These are phyloP conservation scores for Irpex sp. DNA, from an alignment of 1,284 basidiomycete genomes.

Conservation along the genomic window DNA sequence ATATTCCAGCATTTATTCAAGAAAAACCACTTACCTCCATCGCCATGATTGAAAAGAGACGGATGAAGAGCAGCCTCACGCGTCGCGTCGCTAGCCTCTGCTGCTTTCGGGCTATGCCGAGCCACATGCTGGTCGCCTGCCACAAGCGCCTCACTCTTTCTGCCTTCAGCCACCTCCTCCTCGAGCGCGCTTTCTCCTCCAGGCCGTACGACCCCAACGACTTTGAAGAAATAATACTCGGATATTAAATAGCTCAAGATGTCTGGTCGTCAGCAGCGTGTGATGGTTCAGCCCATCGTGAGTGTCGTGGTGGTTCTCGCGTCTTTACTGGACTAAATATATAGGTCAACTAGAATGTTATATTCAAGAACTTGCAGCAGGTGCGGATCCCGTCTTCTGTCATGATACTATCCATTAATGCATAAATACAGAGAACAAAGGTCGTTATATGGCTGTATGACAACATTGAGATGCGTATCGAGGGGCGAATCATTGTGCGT, in stretches of 20 bases:
- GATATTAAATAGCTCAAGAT: constrained; percentile 43
- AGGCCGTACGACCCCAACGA: constrained; percentile 1
- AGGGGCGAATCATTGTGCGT: constrained; percentile 94
- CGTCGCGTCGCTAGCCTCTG: constrained; percentile 22
- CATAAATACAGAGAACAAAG: constrained; percentile 60
- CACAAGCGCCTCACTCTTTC: constrained; percentile 4
- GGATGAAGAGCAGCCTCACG: constrained; percentile 21
- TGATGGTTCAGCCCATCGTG: constrained; percentile 98
- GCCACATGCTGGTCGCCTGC: constrained; percentile 3
- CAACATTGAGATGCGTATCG: constrained; percentile 94
- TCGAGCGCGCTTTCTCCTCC: constrained; percentile 12
- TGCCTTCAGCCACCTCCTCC: constrained; percentile 4
- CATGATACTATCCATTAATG: background rate
- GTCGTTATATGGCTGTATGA: constrained; percentile 97
- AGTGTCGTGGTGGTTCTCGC: constrained; percentile 26
- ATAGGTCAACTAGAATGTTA: constrained; percentile 73
- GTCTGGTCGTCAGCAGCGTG: constrained; percentile 87
- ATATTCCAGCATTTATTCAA: background rate
- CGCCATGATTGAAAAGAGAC: constrained; percentile 20
- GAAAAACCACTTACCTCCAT: constrained; percentile 28
- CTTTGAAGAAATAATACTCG: constrained; percentile 15
- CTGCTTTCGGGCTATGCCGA: constrained; percentile 10
- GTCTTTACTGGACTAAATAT: constrained; percentile 1
- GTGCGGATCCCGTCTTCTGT: constrained; percentile 26
- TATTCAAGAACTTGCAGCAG: constrained; percentile 97